Percentiles rank a stretch among this genome's conserved stretches.
phyloP scores from a whole-genome alignment of 768 basidiomycete genomes.

The Cystofilobasidium capitatum region DNA sequence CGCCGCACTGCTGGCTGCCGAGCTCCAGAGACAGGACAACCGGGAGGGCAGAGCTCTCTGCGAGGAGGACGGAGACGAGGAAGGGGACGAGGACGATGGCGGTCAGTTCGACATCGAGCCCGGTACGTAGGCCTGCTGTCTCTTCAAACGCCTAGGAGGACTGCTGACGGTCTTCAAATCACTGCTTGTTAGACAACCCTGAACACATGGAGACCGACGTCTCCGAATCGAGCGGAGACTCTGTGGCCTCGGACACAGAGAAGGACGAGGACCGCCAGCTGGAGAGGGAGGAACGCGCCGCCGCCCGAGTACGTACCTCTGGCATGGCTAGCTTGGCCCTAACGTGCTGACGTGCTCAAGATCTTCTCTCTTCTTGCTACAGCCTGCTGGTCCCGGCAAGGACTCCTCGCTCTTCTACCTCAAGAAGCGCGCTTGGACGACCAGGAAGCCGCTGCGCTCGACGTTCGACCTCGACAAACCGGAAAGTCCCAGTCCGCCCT shows the following conservation, averaged over 20 bases:
- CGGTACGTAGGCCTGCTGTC: background rate
- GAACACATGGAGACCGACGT: background rate
- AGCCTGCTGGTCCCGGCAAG: background rate
- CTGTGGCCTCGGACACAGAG: background rate
- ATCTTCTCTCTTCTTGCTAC: background rate
- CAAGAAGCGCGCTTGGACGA: background rate
- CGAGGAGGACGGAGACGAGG: background rate
- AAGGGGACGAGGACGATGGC: background rate
- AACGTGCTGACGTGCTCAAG: too few relatives aligned
- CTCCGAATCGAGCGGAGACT: background rate
- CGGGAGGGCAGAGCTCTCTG: background rate
- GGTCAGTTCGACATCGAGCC: background rate
- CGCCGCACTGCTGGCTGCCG: background rate
- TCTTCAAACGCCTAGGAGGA: background rate
- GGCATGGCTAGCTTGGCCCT: too few relatives aligned
- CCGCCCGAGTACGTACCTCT: background rate
- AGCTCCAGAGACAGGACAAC: background rate
- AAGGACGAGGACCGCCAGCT: background rate
- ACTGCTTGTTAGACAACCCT: background rate
- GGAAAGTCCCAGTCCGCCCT: too few relatives aligned
- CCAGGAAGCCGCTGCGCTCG: background rate
- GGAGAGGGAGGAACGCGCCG: background rate
- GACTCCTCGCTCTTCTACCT: constrained; percentile 3
- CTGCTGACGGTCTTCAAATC: background rate
- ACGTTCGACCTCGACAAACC: background rate